Conservation (phyloP, 805 yeast species). For the Isabelozyma pseudorhagii region DNA sequence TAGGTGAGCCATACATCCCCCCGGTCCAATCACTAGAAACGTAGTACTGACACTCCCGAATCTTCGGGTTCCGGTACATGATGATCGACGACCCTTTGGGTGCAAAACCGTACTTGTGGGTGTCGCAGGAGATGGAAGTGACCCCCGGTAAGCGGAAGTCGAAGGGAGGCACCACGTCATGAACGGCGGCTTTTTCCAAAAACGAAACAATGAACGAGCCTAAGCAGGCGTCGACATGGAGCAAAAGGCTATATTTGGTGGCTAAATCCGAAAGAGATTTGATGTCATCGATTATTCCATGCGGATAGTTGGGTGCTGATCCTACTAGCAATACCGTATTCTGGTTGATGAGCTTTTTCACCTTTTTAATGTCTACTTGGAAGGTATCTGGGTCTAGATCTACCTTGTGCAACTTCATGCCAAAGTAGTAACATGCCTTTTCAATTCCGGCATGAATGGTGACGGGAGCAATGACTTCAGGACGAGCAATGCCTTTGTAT, state of each 20-base stretch:
- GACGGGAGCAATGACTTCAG: conserved; percentile 86
- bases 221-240: conserved; percentile 94
- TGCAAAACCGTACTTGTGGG: conserved; percentile 98
- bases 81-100: conserved; percentile 94
- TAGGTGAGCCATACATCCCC: conserved; percentile 94
- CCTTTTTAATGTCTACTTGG: conserved; percentile 63
- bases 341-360: conserved; percentile 60
- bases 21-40: conserved; percentile 86
- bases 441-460: conserved; percentile 95
- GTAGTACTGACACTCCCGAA: conserved; percentile 82
- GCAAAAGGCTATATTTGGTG: conserved; percentile 64
- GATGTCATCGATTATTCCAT: conserved; percentile 92
- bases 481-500: conserved; percentile 55
- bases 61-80: conserved; percentile 71
- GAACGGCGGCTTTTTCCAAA: conserved; percentile 53
- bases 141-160: conserved; percentile 87
- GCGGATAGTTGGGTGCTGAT: conserved; percentile 97
- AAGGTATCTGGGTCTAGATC: conserved; percentile 66
- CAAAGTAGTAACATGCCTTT: conserved; percentile 89
- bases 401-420: conserved; percentile 78
- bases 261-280: conserved; percentile 67
- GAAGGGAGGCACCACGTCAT: conserved; percentile 49
- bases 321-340: conserved; percentile 87
- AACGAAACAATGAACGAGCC: conserved; percentile 91
- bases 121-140: conserved; percentile 98